Percentiles rank a stretch among this genome's conserved stretches.
Evolutionary conservation across 2,329 filamentous ascomycete genomes (phyloP).

Genomic region (Pestalotiopsis sp.): DNA sequence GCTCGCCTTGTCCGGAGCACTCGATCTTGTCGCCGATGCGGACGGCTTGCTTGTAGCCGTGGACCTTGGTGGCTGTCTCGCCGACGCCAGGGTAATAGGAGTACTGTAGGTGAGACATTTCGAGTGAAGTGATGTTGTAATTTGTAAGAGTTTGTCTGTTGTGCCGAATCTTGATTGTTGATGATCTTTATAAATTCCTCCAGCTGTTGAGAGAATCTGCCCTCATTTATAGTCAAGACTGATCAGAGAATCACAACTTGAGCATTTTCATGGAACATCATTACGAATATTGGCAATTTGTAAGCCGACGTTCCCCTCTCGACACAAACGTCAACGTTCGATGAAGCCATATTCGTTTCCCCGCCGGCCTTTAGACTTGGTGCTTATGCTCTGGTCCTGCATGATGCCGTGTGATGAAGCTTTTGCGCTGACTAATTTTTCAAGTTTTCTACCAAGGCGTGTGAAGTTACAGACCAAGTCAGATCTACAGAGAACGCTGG

Average conservation of each 20-base stretch:
- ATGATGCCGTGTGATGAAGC: neutral
- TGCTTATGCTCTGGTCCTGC: neutral
- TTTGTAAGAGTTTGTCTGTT: neutral
- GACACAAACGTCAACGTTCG: neutral
- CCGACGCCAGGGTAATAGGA: slow-evolving; percentile 30
- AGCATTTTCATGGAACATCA: neutral
- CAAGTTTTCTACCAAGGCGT: neutral
- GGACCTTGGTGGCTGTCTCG: slow-evolving; percentile 28
- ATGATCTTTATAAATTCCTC: neutral
- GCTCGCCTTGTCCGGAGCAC: slow-evolving; percentile 44
- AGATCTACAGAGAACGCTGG: neutral
- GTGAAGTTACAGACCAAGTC: neutral
- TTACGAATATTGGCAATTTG: neutral
- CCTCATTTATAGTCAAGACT: neutral
- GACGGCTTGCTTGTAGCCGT: slow-evolving; percentile 48
- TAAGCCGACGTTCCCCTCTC: neutral
- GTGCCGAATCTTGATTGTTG: neutral
- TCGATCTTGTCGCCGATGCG: slow-evolving; percentile 50
- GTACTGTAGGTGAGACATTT: slow-evolving; percentile 34
- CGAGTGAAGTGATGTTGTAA: neutral
- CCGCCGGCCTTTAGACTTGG: neutral
- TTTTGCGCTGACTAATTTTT: neutral
- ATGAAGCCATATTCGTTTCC: neutral
- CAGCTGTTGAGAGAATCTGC: neutral
- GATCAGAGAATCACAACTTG: neutral